Evolutionary conservation across 2,329 filamentous ascomycete species (phyloP).

Genomic region (Penicillium sp.): DNA sequence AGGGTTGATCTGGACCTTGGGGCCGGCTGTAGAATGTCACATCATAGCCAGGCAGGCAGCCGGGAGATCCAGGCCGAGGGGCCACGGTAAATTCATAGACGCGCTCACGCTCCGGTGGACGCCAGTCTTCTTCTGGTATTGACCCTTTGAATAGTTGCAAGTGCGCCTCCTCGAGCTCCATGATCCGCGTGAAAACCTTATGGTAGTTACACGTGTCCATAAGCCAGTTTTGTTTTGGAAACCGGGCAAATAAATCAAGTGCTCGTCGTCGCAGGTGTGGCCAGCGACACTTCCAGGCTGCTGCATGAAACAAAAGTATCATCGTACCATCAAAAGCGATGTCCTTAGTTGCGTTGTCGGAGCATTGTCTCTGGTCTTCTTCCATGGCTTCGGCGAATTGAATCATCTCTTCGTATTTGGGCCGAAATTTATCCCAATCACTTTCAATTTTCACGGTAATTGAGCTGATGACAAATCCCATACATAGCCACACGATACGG

Average conservation of each 20-base stretch:
- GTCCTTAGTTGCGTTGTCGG: constrained; percentile 14
- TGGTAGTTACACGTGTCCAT: constrained; percentile 20
- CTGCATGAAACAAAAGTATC: constrained; percentile 22
- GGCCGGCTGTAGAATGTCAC: constrained; percentile 19
- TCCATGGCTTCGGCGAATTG: no score
- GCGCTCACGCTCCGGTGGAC: background rate
- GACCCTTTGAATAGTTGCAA: constrained; percentile 10
- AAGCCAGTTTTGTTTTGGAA: constrained; percentile 21
- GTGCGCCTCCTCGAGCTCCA: constrained; percentile 21
- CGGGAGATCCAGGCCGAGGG: background rate
- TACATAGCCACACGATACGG: no score
- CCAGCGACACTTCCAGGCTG: constrained; percentile 29
- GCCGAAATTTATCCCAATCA: no score
- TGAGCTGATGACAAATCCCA: no score
- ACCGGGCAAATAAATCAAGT: constrained; percentile 18
- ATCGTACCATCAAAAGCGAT: constrained; percentile 21
- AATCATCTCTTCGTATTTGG: no score
- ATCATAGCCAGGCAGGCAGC: background rate
- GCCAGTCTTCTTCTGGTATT: background rate
- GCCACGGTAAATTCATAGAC: background rate
- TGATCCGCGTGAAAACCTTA: constrained; percentile 22
- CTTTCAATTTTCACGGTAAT: no score
- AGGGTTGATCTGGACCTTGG: background rate
- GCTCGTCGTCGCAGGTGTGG: constrained; percentile 21
- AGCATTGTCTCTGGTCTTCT: constrained; percentile 16